These are phyloP conservation scores for Stagonosporopsis vannaccii DNA, from an alignment of 2,329 filamentous ascomycete species.

Conservation along the genomic window DNA sequence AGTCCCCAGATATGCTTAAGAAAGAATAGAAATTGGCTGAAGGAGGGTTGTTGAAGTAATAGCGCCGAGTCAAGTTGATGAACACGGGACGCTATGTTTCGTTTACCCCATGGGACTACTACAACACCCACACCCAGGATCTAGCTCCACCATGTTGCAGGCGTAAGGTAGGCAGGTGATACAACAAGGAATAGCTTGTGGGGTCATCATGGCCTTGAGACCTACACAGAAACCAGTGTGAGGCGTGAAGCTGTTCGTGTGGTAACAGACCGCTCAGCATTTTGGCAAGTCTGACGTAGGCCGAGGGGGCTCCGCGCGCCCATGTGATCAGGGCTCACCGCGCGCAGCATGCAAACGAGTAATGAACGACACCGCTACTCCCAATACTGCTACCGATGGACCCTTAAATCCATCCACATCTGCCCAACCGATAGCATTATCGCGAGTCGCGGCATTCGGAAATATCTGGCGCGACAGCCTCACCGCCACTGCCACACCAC, in stretches of 20 bases:
- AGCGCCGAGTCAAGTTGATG: constrained; percentile 1
- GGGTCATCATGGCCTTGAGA: constrained; percentile 3
- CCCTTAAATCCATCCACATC: constrained; percentile 7
- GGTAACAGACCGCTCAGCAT: constrained; percentile 5
- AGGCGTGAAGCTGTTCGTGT: constrained; percentile 7
- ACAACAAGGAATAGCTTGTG: constrained; percentile 25
- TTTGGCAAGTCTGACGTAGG: constrained; percentile 14
- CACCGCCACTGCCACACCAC: constrained; percentile 3
- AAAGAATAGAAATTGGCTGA: neutral
- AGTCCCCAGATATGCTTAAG: neutral
- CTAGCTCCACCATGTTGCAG: constrained; percentile 23
- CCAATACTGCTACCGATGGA: constrained; percentile 3
- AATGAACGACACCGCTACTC: constrained; percentile 17
- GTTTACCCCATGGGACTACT: constrained; percentile 12
- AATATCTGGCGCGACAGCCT: neutral
- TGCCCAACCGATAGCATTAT: constrained; percentile 12
- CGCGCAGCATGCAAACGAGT: constrained; percentile 1
- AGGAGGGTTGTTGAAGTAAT: constrained; percentile 2
- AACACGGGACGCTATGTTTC: constrained; percentile 17
- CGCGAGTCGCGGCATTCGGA: constrained; percentile 17
- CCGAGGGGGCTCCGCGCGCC: constrained; percentile 3
- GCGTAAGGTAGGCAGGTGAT: constrained; percentile 29
- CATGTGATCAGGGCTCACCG: constrained; percentile 1
- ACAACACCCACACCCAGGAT: constrained; percentile 3
- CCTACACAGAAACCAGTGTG: constrained; percentile 13